Base-by-base conservation (phyloP, 176 grass and related monocot genomes). In the Bromus sterilis region DNA sequence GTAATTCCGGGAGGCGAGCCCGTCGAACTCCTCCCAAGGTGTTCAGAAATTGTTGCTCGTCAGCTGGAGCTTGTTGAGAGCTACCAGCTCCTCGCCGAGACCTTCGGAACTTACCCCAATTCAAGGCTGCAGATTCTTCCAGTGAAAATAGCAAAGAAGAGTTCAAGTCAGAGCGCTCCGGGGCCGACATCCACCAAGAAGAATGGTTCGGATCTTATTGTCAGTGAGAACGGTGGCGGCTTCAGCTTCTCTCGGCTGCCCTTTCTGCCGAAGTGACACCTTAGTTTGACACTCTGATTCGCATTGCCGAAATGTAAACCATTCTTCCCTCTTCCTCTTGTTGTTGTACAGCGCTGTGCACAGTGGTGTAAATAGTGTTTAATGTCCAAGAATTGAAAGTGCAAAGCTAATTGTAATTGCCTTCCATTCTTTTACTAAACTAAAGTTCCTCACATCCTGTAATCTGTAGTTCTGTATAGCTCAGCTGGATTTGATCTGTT, bases 81-180 rank as follows among this genome's bases (percentile, higher is more conserved):
- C 88, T 99, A 95, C 67, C 96, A 99, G 84, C 85, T 99, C n/a
- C 78, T 92, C 2, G 93, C 96, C 11, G 93, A 99, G 86, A 93
- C 88, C 29, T 95, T 90, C 28, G 96, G 87, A 81, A 99, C 93
- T 6, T 90, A 98, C 76, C 86, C 82, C 69, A 94, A 91, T 81
- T 88, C 93, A 12, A 90, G 96, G 86, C 70, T 99, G 80, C 96
- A 99, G 82, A 95, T 95, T 81, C 96, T 99, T 85, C 96, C 96
- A 0, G 74, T 94, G 82, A 99, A 91, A 89, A 85, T 91, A 59
- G 88, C 91, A 71, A 93, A 91, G 82, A 95, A 88, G 73, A 80
- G 58, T 64, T 81, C 43, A 6, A 74, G 26, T 20, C 81, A 80
- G 41, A 87, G 74, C 1, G 49, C 21, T 78, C 21, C 32, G 56